Base-by-base conservation (phyloP, 2,329 filamentous ascomycete genomes). In the Ophidiomyces ophidiicola region DNA sequence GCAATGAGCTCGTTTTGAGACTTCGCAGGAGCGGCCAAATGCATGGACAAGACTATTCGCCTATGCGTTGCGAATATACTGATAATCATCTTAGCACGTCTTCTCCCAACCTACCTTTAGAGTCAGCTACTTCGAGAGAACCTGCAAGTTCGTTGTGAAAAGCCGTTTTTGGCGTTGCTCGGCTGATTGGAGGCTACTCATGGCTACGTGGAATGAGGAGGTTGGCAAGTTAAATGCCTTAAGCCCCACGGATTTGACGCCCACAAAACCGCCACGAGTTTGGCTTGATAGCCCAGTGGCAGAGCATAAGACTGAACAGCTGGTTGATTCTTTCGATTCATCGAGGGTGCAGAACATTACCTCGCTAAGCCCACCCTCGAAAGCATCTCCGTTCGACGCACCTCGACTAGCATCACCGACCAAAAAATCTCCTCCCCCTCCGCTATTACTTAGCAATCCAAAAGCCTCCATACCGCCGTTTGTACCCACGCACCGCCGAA, bases 151-250 rank as follows among this genome's bases (percentile, higher is more conserved):
- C n/a, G n/a, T n/a, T n/a, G n/a, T n/a, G n/a, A n/a, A n/a, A n/a
- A n/a, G n/a, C n/a, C n/a, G 10, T 31, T 7, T 19, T 14, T 11
- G 6, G 32, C n/a, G 6, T 11, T 11, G 10, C 19, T 28, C 39
- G 37, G 33, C 33, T 23, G 29, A 28, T 26, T 12, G 18, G 7
- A 15, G 10, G 12, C 17, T 26, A 5, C 20, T 29, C 26, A 45
- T 45, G 43, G 39, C 39, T 42, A 45, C 43, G 43, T 45, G 43
- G 35, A 42, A 32, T 12, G 37, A 39, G 24, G 21, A 36, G 31
- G 43, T 39, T 45, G 43, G 43, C 39, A 28, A 39, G 18, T 11
- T 6, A 21, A 23, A 26, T 20, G 26, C 39, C 7, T 30, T 39
- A 28, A 8, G 14, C 19, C 26, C 26, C 28, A 21, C 38, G 21